phyloP scores from a whole-genome alignment of 2,329 filamentous ascomycete genomes.

The Rutstroemia sp. region DNA sequence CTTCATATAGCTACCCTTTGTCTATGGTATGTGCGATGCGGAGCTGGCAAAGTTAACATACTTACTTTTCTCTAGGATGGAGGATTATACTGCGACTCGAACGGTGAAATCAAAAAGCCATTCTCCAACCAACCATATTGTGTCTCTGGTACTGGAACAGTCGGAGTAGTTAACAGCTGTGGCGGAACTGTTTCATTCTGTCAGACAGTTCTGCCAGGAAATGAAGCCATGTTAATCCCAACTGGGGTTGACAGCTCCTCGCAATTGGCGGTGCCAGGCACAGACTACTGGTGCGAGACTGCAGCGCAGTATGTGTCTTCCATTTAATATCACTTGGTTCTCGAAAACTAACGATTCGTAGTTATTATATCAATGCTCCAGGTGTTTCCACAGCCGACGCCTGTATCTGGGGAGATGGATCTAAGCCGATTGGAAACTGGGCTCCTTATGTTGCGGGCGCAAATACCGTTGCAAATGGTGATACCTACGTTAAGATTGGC shows the following conservation, averaged over 20 bases:
- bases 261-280: slow-evolving; percentile 63
- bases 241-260: slow-evolving; percentile 52
- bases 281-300: slow-evolving; percentile 63
- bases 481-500: slow-evolving; percentile 68
- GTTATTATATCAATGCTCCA: slow-evolving; percentile 73
- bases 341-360: slow-evolving; percentile 29
- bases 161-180: slow-evolving; percentile 60
- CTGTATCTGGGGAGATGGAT: slow-evolving; percentile 63
- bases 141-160: slow-evolving; percentile 56
- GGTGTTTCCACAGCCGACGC: slow-evolving; percentile 51
- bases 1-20: slow-evolving; percentile 56
- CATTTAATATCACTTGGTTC: slow-evolving; percentile 2
- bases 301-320: slow-evolving; percentile 59
- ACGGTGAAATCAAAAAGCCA: slow-evolving; percentile 60
- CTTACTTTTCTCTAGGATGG: slow-evolving; percentile 48
- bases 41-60: background rate
- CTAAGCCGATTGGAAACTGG: slow-evolving; percentile 66
- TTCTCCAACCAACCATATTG: slow-evolving; percentile 64
- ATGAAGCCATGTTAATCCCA: slow-evolving; percentile 77
- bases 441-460: slow-evolving; percentile 68
- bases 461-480: slow-evolving; percentile 57
- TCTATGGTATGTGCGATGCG: slow-evolving; percentile 55
- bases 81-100: slow-evolving; percentile 62
- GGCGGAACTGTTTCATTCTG: slow-evolving; percentile 61
- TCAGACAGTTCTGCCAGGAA: slow-evolving; percentile 71